Percentiles rank a stretch among this genome's conserved stretches.
Evolutionary conservation across 2,329 filamentous ascomycete species (phyloP).

Genomic region (Rutstroemia sp.): DNA sequence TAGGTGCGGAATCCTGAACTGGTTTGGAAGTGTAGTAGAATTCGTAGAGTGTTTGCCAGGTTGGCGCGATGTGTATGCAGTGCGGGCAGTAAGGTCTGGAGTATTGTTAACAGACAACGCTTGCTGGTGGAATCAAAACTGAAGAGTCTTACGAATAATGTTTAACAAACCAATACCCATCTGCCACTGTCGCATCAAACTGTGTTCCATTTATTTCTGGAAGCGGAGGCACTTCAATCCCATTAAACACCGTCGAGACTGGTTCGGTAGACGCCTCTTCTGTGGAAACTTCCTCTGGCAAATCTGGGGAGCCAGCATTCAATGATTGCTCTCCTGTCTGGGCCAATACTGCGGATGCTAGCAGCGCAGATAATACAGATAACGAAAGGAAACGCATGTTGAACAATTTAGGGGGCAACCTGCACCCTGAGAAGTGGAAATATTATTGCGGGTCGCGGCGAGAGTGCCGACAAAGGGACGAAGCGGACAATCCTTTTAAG

Average conservation of each 20-base stretch:
- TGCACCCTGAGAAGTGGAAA: slow-evolving; percentile 17
- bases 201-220: slow-evolving; percentile 39
- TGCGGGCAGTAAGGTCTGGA: slow-evolving; percentile 28
- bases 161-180: slow-evolving; percentile 31
- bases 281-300: slow-evolving; percentile 18
- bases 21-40: slow-evolving; percentile 79
- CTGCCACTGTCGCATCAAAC: slow-evolving; percentile 30
- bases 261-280: slow-evolving; percentile 22
- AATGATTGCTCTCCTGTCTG: slow-evolving; percentile 12
- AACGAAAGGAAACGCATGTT: slow-evolving; percentile 28
- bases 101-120: not conserved
- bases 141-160: slow-evolving; percentile 26
- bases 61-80: slow-evolving; percentile 57
- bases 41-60: slow-evolving; percentile 89
- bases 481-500: not conserved
- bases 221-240: slow-evolving; percentile 41
- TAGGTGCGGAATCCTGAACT: slow-evolving; percentile 31
- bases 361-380: slow-evolving; percentile 21
- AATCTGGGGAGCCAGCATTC: slow-evolving; percentile 8
- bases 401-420: slow-evolving; percentile 11
- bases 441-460: slow-evolving; percentile 14
- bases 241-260: slow-evolving; percentile 41
- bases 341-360: slow-evolving; percentile 19
- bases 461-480: slow-evolving; percentile 16
- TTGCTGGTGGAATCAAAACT: not conserved